Percentiles rank a stretch among this genome's conserved stretches.
Evolutionary conservation across 371 early-diverging fungal genomes (phyloP).

Genomic region (Syncephalastrum racemosum): DNA sequence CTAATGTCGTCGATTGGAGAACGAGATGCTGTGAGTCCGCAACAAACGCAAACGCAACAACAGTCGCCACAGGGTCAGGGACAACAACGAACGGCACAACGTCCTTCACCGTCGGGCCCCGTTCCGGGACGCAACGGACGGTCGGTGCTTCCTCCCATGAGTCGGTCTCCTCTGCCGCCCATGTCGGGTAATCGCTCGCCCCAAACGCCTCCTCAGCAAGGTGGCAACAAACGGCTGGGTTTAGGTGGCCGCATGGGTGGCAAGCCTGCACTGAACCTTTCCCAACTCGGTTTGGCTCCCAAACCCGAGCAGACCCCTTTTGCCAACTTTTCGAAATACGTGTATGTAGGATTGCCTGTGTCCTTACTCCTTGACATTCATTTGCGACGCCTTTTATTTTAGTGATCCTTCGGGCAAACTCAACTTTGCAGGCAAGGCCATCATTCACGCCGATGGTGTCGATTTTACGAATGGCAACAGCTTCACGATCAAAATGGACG

Average conservation of each 20-base stretch:
- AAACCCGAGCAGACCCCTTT: slow-evolving; percentile 58
- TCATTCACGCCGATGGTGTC: slow-evolving; percentile 87
- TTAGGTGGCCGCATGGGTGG: slow-evolving; percentile 22
- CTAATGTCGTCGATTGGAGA: too few species aligned
- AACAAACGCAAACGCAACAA: too few species aligned
- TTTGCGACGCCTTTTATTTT: slow-evolving; percentile 3
- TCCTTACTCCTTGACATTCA: not conserved
- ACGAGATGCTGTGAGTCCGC: too few species aligned
- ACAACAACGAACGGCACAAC: too few species aligned
- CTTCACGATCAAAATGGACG: slow-evolving; percentile 88
- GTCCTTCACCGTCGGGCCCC: too few species aligned
- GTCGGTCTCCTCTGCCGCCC: slow-evolving; percentile 28
- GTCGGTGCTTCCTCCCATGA: slow-evolving; percentile 48
- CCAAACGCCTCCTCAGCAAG: slow-evolving; percentile 9
- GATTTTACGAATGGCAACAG: slow-evolving; percentile 87
- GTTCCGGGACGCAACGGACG: slow-evolving; percentile 11
- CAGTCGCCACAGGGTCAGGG: too few species aligned
- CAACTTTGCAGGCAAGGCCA: slow-evolving; percentile 90
- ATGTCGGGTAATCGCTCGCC: slow-evolving; percentile 14
- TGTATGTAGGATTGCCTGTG: too few species aligned
- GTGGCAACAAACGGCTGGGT: slow-evolving; percentile 11
- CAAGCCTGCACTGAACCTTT: slow-evolving; percentile 34
- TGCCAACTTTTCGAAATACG: slow-evolving; percentile 70
- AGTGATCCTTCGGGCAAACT: slow-evolving; percentile 89
- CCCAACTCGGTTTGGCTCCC: slow-evolving; percentile 35